phyloP scores from a whole-genome alignment of 2,329 filamentous ascomycete species.

The Curvularia sp. region DNA sequence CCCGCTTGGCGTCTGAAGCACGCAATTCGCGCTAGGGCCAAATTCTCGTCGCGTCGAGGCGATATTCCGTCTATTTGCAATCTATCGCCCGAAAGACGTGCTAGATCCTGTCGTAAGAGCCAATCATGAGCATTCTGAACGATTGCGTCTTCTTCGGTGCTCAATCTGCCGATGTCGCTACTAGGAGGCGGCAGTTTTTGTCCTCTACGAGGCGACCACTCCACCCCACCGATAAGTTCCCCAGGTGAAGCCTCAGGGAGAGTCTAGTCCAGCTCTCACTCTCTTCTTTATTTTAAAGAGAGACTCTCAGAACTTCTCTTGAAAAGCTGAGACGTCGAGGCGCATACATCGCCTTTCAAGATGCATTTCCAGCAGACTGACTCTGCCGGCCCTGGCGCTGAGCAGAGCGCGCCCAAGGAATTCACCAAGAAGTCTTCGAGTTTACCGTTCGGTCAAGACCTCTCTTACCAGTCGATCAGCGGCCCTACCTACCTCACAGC shows the following conservation, averaged over 20 bases:
- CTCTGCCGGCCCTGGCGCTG: conserved; percentile 48
- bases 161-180: conserved; percentile 42
- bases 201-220: conserved; percentile 22
- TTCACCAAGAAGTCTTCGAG: conserved; percentile 57
- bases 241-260: conserved; percentile 26
- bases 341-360: conserved; percentile 23
- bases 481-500: conserved; percentile 93
- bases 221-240: conserved; percentile 18
- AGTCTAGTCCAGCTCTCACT: conserved; percentile 16
- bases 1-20: conserved; percentile 22
- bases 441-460: conserved; percentile 61
- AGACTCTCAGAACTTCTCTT: conserved; percentile 12
- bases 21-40: conserved; percentile 41
- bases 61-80: conserved; percentile 33
- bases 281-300: conserved; percentile 19
- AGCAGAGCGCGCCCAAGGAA: conserved; percentile 40
- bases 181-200: conserved; percentile 27
- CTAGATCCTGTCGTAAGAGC: conserved; percentile 23
- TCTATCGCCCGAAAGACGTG: conserved; percentile 37
- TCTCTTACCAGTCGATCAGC: conserved; percentile 67
- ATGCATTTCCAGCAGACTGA: conserved; percentile 52
- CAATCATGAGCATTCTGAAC: conserved; percentile 38
- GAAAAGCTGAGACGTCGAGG: conserved; percentile 18
- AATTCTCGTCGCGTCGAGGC: conserved; percentile 38
- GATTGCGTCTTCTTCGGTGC: conserved; percentile 38